Conservation (phyloP, 805 yeast species). For the Ogataea chonburiensis region DNA sequence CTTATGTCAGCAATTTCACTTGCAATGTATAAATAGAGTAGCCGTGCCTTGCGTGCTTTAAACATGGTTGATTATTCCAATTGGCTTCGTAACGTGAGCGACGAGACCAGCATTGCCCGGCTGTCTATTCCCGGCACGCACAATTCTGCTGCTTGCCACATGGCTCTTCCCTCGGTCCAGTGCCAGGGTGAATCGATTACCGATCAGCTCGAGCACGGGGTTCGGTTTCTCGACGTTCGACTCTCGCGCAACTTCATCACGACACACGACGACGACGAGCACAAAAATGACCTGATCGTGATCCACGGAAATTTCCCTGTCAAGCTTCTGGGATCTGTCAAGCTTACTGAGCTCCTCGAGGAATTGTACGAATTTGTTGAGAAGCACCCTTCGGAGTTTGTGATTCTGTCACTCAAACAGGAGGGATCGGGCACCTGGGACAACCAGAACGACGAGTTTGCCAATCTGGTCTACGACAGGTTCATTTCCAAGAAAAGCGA, state of each 20-base stretch:
- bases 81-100: constrained; percentile 58
- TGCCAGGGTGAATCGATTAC: constrained; percentile 65
- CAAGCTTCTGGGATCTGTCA: constrained; percentile 53
- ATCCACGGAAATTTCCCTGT: constrained; percentile 79
- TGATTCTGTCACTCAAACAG: constrained; percentile 66
- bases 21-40: background rate
- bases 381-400: constrained; percentile 54
- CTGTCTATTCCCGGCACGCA: constrained; percentile 84
- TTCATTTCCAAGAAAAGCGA: too few species aligned
- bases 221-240: constrained; percentile 71
- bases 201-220: constrained; percentile 68
- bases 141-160: constrained; percentile 70
- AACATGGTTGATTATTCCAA: constrained; percentile 22
- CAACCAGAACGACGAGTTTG: constrained; percentile 61
- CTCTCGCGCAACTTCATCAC: constrained; percentile 57
- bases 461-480: constrained; percentile 57
- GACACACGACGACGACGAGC: constrained; percentile 35
- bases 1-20: constrained; percentile 2
- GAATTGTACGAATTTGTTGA: constrained; percentile 60
- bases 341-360: constrained; percentile 49
- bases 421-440: constrained; percentile 73
- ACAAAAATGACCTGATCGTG: constrained; percentile 55
- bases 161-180: constrained; percentile 71
- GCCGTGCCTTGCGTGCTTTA: background rate
- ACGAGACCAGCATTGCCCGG: constrained; percentile 48